Evolutionary conservation across 208 protist species (phyloP).

Genomic region (Naegleria fowleri): DNA sequence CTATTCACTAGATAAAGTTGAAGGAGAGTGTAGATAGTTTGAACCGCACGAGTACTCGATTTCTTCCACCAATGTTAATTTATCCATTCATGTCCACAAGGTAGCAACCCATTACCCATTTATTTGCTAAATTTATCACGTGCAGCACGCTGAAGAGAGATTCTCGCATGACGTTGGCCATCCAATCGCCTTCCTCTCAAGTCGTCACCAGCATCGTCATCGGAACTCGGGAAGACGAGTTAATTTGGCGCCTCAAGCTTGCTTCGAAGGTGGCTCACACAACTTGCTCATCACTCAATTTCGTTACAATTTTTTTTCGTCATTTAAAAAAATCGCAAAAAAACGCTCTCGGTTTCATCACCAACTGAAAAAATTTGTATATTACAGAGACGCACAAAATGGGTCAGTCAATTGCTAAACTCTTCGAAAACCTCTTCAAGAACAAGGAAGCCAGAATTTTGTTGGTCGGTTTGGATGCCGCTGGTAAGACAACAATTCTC

Average conservation of each 20-base stretch:
- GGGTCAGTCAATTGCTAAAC: not conserved
- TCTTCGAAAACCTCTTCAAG: not conserved
- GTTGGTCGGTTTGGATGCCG: constrained; percentile 91
- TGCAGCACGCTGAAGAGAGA: not conserved
- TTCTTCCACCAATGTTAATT: too few relatives aligned
- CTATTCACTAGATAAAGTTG: too few relatives aligned
- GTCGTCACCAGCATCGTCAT: too few relatives aligned
- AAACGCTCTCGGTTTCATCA: not conserved
- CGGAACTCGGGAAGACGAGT: not conserved
- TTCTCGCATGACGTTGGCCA: not conserved
- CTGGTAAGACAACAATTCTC: constrained; percentile 89
- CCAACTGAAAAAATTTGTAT: not conserved
- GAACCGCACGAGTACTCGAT: too few relatives aligned
- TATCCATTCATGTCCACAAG: not conserved
- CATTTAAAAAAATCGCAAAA: not conserved
- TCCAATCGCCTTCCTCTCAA: too few relatives aligned
- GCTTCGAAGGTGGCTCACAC: not conserved
- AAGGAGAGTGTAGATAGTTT: too few relatives aligned
- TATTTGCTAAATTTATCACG: not conserved
- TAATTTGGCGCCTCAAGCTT: not conserved
- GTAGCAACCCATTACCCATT: not conserved
- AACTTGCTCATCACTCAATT: not conserved
- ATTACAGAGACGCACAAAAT: not conserved
- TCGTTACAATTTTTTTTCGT: not conserved
- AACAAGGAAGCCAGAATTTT: constrained; percentile 88